Evolutionary conservation across 495 filamentous ascomycete species (phyloP), one percentile per base, ranked within the genome.

Genomic region (Lichenothelia convexa): DNA sequence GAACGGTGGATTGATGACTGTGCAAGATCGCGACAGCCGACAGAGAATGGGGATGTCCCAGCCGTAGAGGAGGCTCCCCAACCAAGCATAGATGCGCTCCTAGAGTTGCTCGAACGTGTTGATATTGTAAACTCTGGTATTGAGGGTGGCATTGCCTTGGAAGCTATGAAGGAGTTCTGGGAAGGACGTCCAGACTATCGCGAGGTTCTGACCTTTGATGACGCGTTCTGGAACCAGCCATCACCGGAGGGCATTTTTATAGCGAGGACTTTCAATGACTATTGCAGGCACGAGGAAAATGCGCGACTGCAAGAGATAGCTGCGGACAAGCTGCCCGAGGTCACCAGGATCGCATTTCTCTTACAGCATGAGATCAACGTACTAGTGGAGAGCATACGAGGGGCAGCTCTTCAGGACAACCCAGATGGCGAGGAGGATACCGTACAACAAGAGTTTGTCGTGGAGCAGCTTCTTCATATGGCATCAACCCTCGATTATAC

Each of bases 1-100:
- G 86, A 92, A 53, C 71, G 83, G 4, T 99, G 89, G 89, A 80
- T 99, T 38, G 85, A 94, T 48, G 83, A 94, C 51, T 89, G 82
- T 49, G 84, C 80, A 3, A 75, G 77, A 3, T 51, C 62, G 1
- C 71, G 70, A 24, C 57, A 64, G 9, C 60, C 60, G 4, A 54
- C 58, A 4, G 47, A 53, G 21, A 61, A 69, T 37, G 61, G 50
- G 9, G 54, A 51, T 27, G 39, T 38, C 11, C 31, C 16, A 18
- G 20, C 29, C 16, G 32, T 49, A 0, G 48, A 47, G 9, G 41
- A 51, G 32, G 52, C 72, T 0, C 64, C 69, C 7, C 54, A 64
- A 4, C 81, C 82, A 1, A 81, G 62, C 41, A 64, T 79, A 20
- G 73, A 85, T 3, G 78, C 73, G 4, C 65, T 99, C 5, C 64